Conservation (phyloP, 176 grass and related monocot genomes). For the Carex littledalei region DNA sequence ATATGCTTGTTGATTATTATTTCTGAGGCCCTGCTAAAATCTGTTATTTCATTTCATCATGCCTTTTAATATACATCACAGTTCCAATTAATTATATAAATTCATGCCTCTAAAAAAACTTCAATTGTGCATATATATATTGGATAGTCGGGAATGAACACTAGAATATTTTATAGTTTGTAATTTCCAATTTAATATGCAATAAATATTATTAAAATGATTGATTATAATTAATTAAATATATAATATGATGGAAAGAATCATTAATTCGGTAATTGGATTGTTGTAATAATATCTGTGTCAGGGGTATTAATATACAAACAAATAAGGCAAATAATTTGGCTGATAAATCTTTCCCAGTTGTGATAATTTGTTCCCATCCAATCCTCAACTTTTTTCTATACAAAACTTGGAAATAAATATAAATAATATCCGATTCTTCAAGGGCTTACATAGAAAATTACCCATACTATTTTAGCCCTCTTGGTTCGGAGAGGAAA, state of each 20-base stretch:
- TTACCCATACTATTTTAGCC: background rate
- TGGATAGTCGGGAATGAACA: background rate
- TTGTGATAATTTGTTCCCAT: background rate
- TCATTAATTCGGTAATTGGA: background rate
- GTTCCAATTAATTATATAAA: background rate
- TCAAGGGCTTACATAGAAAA: background rate
- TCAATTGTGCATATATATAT: background rate
- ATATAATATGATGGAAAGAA: background rate
- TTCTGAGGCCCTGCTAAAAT: background rate
- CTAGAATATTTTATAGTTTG: background rate
- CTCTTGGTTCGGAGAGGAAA: slow-evolving; percentile 34
- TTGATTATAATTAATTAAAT: background rate
- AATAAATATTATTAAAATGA: background rate
- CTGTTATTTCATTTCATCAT: background rate
- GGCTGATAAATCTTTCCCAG: background rate
- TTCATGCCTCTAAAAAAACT: background rate
- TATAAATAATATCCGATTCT: background rate
- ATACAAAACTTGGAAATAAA: background rate
- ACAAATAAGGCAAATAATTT: background rate
- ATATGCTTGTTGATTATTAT: background rate
- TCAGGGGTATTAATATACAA: background rate
- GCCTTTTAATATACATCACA: background rate
- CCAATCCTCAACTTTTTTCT: background rate
- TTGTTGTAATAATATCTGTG: background rate
- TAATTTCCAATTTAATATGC: background rate